Conservation (phyloP, 1,284 basidiomycete genomes). For the Tetrapyrgos nigripes region DNA sequence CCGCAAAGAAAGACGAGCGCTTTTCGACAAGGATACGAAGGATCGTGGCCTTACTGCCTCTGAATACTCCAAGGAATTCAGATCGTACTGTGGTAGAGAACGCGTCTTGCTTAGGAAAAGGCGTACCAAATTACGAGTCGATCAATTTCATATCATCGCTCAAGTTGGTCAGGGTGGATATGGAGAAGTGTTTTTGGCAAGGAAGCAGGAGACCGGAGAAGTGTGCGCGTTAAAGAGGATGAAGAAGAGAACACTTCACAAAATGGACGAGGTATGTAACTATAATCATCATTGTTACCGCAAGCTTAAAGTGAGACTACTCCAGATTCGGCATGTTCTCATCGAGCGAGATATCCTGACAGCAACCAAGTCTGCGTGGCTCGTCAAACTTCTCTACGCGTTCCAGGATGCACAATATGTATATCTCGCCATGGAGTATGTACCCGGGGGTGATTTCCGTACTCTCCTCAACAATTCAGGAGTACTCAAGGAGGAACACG, state of each 20-base stretch:
- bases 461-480: slow-evolving; percentile 96
- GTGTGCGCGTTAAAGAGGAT: slow-evolving; percentile 97
- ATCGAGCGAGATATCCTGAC: slow-evolving; percentile 97
- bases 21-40: slow-evolving; percentile 85
- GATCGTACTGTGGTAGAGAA: slow-evolving; percentile 91
- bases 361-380: slow-evolving; percentile 94
- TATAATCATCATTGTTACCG: background rate
- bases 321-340: slow-evolving; percentile 88
- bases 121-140: slow-evolving; percentile 85
- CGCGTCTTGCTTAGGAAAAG: slow-evolving; percentile 89
- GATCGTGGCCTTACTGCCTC: slow-evolving; percentile 66
- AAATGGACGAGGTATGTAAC: slow-evolving; percentile 93
- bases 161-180: slow-evolving; percentile 98
- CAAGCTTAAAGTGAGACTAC: background rate
- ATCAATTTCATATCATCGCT: slow-evolving; percentile 95
- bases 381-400: slow-evolving; percentile 91
- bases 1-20: slow-evolving; percentile 81
- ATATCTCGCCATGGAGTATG: slow-evolving; percentile 98
- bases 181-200: slow-evolving; percentile 92
- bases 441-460: slow-evolving; percentile 95
- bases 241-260: slow-evolving; percentile 89
- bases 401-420: slow-evolving; percentile 92
- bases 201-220: slow-evolving; percentile 92
- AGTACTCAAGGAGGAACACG: slow-evolving; percentile 95
- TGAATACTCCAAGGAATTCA: slow-evolving; percentile 83